Conservation (phyloP, 352 stramenopile species). For the Pythium rishiriense region DNA sequence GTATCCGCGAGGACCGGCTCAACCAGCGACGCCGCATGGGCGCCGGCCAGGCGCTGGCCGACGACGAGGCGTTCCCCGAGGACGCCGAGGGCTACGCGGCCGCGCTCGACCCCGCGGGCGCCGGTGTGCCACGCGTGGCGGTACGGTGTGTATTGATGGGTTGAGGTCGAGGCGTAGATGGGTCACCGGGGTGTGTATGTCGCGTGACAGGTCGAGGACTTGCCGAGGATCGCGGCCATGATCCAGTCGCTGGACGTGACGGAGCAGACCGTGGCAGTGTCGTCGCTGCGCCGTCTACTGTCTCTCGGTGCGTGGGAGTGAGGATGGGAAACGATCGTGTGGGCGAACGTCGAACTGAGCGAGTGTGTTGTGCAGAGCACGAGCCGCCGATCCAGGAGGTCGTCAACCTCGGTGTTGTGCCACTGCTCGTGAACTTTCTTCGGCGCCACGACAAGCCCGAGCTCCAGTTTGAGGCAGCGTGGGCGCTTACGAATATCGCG, state of each 20-base stretch:
- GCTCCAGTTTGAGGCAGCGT: conserved; percentile 99
- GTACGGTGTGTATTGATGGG: conserved; percentile 9
- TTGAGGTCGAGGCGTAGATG: neutral
- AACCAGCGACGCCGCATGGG: conserved; percentile 84
- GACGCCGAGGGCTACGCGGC: conserved; percentile 14
- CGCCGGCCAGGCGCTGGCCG: conserved; percentile 13
- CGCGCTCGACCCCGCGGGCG: conserved; percentile 4
- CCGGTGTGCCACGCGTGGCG: conserved; percentile 16
- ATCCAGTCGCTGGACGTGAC: conserved; percentile 93
- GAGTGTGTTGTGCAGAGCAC: conserved; percentile 85
- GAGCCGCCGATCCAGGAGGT: conserved; percentile 99
- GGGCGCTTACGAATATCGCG: conserved; percentile 99
- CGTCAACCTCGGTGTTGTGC: conserved; percentile 97
- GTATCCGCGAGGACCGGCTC: conserved; percentile 78
- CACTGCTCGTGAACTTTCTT: conserved; percentile 97
- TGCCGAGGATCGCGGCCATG: conserved; percentile 94
- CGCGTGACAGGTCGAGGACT: conserved; percentile 87
- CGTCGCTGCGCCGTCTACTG: conserved; percentile 96
- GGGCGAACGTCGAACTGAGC: neutral
- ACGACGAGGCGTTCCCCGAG: conserved; percentile 27
- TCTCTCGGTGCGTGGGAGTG: conserved; percentile 86
- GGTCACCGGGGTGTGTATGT: neutral
- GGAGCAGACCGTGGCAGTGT: conserved; percentile 94
- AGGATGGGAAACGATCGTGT: neutral
- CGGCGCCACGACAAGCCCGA: conserved; percentile 90